Conservation (phyloP, 176 grass and related monocot species). For the Saccharum spontaneum region DNA sequence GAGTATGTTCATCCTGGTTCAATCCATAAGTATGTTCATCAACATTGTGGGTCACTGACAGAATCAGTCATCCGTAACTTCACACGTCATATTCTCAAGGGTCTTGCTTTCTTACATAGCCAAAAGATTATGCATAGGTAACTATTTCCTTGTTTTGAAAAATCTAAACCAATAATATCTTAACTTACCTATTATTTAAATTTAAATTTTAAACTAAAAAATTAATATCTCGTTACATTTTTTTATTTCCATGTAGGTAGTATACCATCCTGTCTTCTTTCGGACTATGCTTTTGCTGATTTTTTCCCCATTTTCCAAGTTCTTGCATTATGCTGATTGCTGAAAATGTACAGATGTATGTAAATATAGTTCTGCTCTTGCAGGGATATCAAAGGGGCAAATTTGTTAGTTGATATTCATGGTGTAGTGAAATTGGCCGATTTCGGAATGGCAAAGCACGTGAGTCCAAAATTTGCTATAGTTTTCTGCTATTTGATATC, state of each 20-base stretch:
- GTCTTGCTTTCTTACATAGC: conserved; percentile 89
- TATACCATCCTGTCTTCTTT: background rate
- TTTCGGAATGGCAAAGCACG: conserved; percentile 99
- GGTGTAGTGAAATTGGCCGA: conserved; percentile 97
- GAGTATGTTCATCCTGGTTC: conserved; percentile 99
- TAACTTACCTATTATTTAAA: background rate
- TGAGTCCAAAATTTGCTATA: conserved; percentile 45
- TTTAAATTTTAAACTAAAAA: background rate
- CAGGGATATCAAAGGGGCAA: conserved; percentile 99
- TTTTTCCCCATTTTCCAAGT: background rate
- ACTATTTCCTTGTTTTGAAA: conserved; percentile 19
- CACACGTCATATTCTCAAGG: conserved; percentile 93
- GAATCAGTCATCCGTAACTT: conserved; percentile 95
- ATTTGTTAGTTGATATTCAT: conserved; percentile 95
- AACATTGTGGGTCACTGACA: conserved; percentile 86
- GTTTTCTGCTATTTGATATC: background rate
- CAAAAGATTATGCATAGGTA: conserved; percentile 77
- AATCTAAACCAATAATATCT: background rate
- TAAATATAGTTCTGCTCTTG: conserved; percentile 39
- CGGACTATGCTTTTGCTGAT: background rate
- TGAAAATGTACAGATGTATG: conserved; percentile 19
- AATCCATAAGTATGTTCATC: conserved; percentile 90
- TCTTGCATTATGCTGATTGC: conserved; percentile 22
- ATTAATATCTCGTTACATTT: background rate
- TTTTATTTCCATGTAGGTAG: background rate